Evolutionary conservation across 2,329 filamentous ascomycete species (phyloP).

Genomic region (Colletotrichum noveboracense): DNA sequence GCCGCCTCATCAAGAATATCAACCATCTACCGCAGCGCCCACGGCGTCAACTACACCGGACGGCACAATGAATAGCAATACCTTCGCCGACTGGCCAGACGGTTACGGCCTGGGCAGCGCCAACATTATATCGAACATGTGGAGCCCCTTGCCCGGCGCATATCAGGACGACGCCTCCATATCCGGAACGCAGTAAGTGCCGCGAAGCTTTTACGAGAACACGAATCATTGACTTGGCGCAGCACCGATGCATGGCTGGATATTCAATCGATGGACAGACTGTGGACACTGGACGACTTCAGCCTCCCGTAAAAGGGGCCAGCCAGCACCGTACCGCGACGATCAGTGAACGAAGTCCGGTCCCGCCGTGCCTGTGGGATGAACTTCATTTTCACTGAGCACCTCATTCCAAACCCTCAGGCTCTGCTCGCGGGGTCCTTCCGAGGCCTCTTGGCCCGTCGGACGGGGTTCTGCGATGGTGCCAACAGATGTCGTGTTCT

Average conservation of each 20-base stretch:
- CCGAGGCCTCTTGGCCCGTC: neutral
- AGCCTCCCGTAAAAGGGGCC: neutral
- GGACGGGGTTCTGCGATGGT: neutral
- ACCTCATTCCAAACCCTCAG: neutral
- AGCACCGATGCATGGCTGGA: conserved; percentile 10
- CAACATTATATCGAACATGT: conserved; percentile 3
- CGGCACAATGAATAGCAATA: neutral
- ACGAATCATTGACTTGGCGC: neutral
- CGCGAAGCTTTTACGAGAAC: too few species aligned
- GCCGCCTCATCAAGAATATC: neutral
- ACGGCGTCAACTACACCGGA: neutral
- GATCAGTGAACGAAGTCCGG: neutral
- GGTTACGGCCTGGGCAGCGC: neutral
- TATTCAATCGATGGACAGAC: neutral
- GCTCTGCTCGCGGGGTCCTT: neutral
- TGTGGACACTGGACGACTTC: neutral
- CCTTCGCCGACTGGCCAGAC: neutral
- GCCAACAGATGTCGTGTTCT: neutral
- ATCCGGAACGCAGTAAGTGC: conserved; percentile 5
- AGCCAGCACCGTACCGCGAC: neutral
- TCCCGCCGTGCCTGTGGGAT: neutral
- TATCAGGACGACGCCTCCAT: neutral
- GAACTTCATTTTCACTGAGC: neutral
- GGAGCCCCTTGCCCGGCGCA: neutral
- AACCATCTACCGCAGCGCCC: neutral